Evolutionary conservation across 768 basidiomycete species (phyloP), one percentile per base, ranked within the genome.

Genomic region (Termitomyces sp.): DNA sequence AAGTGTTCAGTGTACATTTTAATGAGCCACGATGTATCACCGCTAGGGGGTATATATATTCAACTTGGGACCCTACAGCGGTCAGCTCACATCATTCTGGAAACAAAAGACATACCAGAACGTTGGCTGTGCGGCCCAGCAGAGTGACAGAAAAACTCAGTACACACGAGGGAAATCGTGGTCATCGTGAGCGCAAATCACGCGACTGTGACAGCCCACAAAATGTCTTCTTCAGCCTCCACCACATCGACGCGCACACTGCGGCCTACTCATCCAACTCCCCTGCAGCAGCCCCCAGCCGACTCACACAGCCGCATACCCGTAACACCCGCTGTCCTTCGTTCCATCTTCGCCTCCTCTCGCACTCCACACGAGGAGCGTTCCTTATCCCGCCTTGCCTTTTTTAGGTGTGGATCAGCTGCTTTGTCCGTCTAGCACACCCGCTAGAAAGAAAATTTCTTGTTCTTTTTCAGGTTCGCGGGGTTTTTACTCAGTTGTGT

Each of bases 331-430:
- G 87, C 88, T 10, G 86, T 90, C 1, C 69, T 94, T 58, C 80
- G 91, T 42, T 86, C 88, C 52, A 94, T 94, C 63, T 94, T 94
- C 69, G 84, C 92, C 28, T 93, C 90, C 13, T 93, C 91, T 22
- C 82, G 91, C 14, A 87, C 88, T 0, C 83, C 87, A 3, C 75
- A 87, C 56, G 91, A 94, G 68, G 91, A 94, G 69, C 82, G 92
- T 30, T 85, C 88, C 0, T 85, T 94, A 53, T 94, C 91, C 40
- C 82, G 90, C 14, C 79, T 91, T 53, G 91, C 92, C 32, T 94
- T 94, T 76, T 93, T 93, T 71, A 82, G 92, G 91, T 89, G 69
- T 47, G 65, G 53, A 56, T 56, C 54, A 24, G 44, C 38, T 57
- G 20, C 43, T 45, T 46, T 35, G 35, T 43, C 8, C 33, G 35